Conservation (phyloP, 73 alveolate genomes). For the Paramecium bursaria region DNA sequence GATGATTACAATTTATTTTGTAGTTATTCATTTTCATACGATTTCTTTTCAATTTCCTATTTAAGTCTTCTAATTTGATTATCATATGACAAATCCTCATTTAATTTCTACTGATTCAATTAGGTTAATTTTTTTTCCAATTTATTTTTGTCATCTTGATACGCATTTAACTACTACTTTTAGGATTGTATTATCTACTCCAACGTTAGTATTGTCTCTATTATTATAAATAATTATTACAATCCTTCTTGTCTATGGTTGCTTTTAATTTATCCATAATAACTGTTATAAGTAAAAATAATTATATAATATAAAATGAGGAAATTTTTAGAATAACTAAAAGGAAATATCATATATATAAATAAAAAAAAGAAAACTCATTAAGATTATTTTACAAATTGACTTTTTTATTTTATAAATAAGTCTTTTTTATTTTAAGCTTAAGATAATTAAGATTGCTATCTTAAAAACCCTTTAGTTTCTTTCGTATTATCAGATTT, state of each 20-base stretch:
- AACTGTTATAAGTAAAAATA: no score
- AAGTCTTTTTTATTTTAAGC: no score
- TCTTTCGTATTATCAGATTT: no score
- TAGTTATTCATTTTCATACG: conserved; percentile 19
- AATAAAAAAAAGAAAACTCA: no score
- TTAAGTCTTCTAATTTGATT: conserved; percentile 11
- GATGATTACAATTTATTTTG: not conserved
- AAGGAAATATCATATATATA: no score
- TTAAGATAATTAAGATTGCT: no score
- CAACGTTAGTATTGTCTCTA: not conserved
- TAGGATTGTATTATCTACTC: not conserved
- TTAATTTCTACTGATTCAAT: conserved; percentile 6
- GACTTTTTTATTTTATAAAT: no score
- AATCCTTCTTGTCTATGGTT: conserved; percentile 11
- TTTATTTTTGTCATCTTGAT: not conserved
- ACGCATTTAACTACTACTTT: conserved; percentile 9
- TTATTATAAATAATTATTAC: not conserved
- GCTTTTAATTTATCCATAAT: conserved; percentile 15
- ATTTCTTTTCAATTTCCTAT: conserved; percentile 49
- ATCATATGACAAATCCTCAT: conserved; percentile 41
- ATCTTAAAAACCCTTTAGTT: no score
- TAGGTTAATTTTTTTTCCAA: not conserved
- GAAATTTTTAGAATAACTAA: no score
- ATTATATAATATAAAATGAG: no score
- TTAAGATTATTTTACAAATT: no score